These are phyloP conservation scores for Tylopilus felleus DNA, from an alignment of 768 basidiomycete genomes.

Conservation along the genomic window DNA sequence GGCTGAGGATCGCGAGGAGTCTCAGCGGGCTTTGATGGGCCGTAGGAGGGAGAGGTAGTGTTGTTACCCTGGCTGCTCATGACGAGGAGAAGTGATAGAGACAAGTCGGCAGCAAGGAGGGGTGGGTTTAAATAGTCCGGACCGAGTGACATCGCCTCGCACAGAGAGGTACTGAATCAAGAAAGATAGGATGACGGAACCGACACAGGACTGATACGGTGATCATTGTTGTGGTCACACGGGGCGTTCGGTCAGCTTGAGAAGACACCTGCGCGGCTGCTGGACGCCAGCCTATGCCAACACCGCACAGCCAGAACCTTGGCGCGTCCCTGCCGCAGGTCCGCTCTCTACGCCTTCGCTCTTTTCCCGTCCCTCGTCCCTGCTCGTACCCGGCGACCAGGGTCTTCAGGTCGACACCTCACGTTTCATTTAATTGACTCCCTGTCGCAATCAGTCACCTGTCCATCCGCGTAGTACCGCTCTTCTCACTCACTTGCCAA, in stretches of 20 bases:
- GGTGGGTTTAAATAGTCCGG: constrained; percentile 27
- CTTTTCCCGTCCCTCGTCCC: not conserved
- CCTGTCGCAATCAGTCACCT: not conserved
- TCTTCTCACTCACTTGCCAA: not conserved
- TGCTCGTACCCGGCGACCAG: too few species aligned
- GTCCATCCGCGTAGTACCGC: not conserved
- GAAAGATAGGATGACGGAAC: constrained; percentile 28
- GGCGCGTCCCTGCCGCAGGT: constrained; percentile 13
- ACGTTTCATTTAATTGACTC: not conserved
- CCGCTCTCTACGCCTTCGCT: constrained; percentile 11
- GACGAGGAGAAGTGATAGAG: not conserved
- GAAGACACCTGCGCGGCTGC: too few species aligned
- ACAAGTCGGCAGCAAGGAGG: not conserved
- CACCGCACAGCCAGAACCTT: constrained; percentile 19
- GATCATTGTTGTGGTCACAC: constrained; percentile 24
- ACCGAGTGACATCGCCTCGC: constrained; percentile 26
- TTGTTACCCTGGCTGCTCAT: constrained; percentile 29
- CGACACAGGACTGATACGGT: constrained; percentile 25
- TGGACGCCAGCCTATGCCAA: constrained; percentile 2
- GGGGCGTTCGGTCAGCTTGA: constrained; percentile 5
- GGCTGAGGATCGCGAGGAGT: constrained; percentile 17
- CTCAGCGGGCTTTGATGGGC: constrained; percentile 22
- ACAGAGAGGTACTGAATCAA: constrained; percentile 17
- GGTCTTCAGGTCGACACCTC: not conserved
- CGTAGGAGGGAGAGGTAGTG: constrained; percentile 13